These are phyloP conservation scores for Sarocladium kiliense DNA, from an alignment of 2,329 filamentous ascomycete genomes.

Conservation along the genomic window DNA sequence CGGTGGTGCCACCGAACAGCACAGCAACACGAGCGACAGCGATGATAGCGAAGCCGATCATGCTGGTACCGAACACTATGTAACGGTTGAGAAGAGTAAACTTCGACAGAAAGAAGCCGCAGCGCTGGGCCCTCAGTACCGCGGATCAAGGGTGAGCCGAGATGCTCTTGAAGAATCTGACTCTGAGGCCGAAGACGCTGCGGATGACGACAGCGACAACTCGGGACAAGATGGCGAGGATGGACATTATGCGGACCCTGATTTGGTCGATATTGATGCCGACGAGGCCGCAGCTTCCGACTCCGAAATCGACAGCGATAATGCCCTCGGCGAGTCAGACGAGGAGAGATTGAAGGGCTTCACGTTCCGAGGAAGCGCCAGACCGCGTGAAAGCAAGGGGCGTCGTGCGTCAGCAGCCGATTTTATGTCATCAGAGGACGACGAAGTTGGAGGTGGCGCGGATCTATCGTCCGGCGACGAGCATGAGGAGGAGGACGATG, in stretches of 20 bases:
- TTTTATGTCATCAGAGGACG: constrained; percentile 47
- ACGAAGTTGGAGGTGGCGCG: constrained; percentile 27
- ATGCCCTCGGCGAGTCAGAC: constrained; percentile 78
- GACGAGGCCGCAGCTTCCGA: constrained; percentile 45
- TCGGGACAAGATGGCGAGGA: constrained; percentile 42
- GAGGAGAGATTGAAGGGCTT: constrained; percentile 76
- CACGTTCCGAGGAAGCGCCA: constrained; percentile 55
- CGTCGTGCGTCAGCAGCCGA: constrained; percentile 49
- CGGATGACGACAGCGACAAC: constrained; percentile 33
- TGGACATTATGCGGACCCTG: constrained; percentile 46
- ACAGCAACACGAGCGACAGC: constrained; percentile 44
- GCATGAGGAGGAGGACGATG: constrained; percentile 33
- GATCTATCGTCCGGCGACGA: constrained; percentile 24
- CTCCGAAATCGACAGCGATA: constrained; percentile 59
- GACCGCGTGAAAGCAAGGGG: constrained; percentile 31
- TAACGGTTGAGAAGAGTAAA: constrained; percentile 76
- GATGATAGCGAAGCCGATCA: constrained; percentile 35
- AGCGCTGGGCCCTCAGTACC: constrained; percentile 72
- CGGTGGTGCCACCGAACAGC: constrained; percentile 50
- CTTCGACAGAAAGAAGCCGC: constrained; percentile 67
- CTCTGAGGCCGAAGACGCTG: constrained; percentile 37
- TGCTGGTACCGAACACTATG: constrained; percentile 81
- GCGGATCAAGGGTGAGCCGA: constrained; percentile 70
- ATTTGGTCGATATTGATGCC: constrained; percentile 46
- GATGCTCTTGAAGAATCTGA: constrained; percentile 57